A percentile compares a stretch with the other conserved stretches of the same genome.
phyloP scores from a whole-genome alignment of 2,329 filamentous ascomycete genomes.

The Clarireedia monteithiana region DNA sequence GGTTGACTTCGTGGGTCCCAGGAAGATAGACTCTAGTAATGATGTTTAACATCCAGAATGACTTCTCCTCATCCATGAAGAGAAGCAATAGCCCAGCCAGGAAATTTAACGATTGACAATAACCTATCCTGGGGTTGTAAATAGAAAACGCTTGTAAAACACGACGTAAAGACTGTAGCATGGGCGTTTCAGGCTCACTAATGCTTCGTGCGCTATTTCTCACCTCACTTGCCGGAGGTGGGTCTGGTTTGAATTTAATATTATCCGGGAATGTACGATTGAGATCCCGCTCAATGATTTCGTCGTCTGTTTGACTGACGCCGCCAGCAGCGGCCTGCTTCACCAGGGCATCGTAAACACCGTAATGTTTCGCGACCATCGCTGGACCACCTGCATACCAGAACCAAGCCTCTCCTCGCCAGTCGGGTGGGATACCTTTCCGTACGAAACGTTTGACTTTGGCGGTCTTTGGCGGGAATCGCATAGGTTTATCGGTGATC shows the following conservation, averaged over 20 bases:
- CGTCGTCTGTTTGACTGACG: conserved; percentile 65
- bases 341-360: conserved; percentile 64
- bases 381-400: conserved; percentile 86
- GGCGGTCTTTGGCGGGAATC: conserved; percentile 71
- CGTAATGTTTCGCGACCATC: conserved; percentile 66
- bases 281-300: conserved; percentile 88
- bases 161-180: conserved; percentile 73
- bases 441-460: conserved; percentile 87
- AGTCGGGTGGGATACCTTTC: conserved; percentile 90
- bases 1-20: conserved; percentile 81
- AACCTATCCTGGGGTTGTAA: conserved; percentile 85
- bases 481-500: conserved; percentile 60
- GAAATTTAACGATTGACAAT: conserved; percentile 95
- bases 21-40: conserved; percentile 84
- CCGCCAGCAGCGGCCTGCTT: conserved; percentile 53
- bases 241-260: conserved; percentile 69
- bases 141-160: conserved; percentile 86
- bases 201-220: conserved; percentile 26
- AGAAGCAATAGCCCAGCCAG: conserved; percentile 82
- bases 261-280: conserved; percentile 95
- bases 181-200: conserved; percentile 53
- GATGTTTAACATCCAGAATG: conserved; percentile 88
- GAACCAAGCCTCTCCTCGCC: conserved; percentile 94
- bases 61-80: conserved; percentile 84
- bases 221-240: conserved; percentile 21